These are phyloP conservation scores for Penicillium sp. DNA, from an alignment of 2,329 filamentous ascomycete species.

Conservation along the genomic window DNA sequence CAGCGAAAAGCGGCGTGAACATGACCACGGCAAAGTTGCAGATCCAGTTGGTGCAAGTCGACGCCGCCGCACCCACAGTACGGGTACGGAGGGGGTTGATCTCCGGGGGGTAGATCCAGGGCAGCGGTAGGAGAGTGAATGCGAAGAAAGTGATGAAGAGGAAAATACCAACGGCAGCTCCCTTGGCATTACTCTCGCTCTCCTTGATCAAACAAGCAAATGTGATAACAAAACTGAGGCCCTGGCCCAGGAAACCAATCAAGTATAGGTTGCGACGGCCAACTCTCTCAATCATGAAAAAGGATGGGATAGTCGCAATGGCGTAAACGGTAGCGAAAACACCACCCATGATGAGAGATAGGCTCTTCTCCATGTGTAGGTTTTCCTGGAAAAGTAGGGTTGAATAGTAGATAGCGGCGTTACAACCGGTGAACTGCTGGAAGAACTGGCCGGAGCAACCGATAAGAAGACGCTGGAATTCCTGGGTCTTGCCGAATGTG, in stretches of 20 bases:
- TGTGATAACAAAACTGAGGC: constrained; percentile 35
- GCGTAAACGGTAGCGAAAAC: constrained; percentile 32
- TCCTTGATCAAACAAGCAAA: constrained; percentile 35
- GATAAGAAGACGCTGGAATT: constrained; percentile 32
- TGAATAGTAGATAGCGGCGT: constrained; percentile 48
- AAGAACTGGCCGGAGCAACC: constrained; percentile 38
- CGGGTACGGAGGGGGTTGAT: constrained; percentile 55
- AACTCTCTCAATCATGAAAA: constrained; percentile 37
- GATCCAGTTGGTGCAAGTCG: constrained; percentile 55
- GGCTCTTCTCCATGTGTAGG: constrained; percentile 24
- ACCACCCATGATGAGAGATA: constrained; percentile 30
- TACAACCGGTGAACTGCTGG: constrained; percentile 50
- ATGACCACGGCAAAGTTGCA: constrained; percentile 56
- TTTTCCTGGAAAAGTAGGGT: constrained; percentile 47
- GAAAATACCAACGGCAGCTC: constrained; percentile 59
- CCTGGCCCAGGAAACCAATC: constrained; percentile 30
- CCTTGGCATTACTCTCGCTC: constrained; percentile 29
- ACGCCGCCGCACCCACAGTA: constrained; percentile 53
- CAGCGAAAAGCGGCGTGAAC: constrained; percentile 44
- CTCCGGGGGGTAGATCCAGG: constrained; percentile 12
- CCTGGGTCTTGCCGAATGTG: constrained; percentile 34
- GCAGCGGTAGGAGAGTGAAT: constrained; percentile 44
- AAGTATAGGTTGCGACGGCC: constrained; percentile 43
- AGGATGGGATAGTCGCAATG: constrained; percentile 25
- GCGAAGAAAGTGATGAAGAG: constrained; percentile 67